phyloP scores from a whole-genome alignment of 495 filamentous ascomycete species.

The Lophium mytilinum region DNA sequence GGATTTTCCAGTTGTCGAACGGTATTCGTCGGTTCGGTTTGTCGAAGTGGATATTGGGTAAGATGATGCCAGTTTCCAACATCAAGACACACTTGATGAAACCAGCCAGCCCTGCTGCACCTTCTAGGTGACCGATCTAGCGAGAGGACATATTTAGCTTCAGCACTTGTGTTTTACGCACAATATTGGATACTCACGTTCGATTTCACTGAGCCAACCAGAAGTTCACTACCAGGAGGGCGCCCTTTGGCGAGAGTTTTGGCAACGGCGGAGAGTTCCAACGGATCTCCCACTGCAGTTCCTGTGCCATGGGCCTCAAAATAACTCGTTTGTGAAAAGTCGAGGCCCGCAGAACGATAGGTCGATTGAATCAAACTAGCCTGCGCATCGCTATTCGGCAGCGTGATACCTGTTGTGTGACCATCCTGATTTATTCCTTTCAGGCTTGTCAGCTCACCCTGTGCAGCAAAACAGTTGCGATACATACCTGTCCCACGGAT shows the following conservation, averaged over 20 bases:
- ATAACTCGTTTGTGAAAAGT: conserved; percentile 14
- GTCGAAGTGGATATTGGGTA: conserved; percentile 23
- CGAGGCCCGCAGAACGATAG: conserved; percentile 19
- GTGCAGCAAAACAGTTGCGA: conserved; percentile 35
- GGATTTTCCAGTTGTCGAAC: conserved; percentile 8
- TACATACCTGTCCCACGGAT: conserved; percentile 32
- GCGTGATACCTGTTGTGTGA: conserved; percentile 28
- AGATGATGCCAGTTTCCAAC: conserved; percentile 33
- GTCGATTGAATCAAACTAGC: not conserved
- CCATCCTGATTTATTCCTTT: conserved; percentile 26
- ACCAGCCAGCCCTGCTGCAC: conserved; percentile 31
- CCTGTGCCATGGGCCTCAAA: conserved; percentile 30
- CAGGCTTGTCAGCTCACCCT: not conserved
- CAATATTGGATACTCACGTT: conserved; percentile 15
- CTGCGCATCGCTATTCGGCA: conserved; percentile 7
- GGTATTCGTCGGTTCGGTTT: too few species aligned
- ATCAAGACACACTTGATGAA: conserved; percentile 34
- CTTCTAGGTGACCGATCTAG: conserved; percentile 35
- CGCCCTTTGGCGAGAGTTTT: conserved; percentile 32
- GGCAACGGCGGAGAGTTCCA: conserved; percentile 49
- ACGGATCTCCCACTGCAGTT: conserved; percentile 40
- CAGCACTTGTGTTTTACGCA: not conserved
- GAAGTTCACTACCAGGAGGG: conserved; percentile 10
- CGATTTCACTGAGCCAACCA: conserved; percentile 23
- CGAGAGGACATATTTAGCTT: not conserved